A percentile compares a stretch with the other conserved stretches of the same genome.
Conservation (phyloP, 805 yeast species). For the Hanseniaspora pseudoguilliermondii region DNA sequence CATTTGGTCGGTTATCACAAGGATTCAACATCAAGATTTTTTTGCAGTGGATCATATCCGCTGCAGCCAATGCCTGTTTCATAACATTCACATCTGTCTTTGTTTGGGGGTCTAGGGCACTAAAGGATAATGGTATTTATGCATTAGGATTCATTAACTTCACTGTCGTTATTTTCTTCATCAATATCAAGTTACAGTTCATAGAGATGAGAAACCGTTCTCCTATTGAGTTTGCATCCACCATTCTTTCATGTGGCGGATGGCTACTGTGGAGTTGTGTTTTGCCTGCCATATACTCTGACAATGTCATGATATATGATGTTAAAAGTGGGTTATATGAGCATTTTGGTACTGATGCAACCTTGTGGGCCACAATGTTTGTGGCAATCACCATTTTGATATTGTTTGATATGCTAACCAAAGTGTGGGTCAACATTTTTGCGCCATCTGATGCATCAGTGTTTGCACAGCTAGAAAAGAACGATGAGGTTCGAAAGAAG, state of each 20-base stretch:
- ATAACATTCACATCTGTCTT: slow-evolving; percentile 54
- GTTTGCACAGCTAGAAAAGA: slow-evolving; percentile 67
- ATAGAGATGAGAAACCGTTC: slow-evolving; percentile 70
- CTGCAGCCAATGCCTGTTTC: slow-evolving; percentile 58
- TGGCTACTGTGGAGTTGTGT: slow-evolving; percentile 76
- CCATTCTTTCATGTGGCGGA: slow-evolving; percentile 64
- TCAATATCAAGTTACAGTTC: slow-evolving; percentile 67
- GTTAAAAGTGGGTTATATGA: slow-evolving; percentile 56
- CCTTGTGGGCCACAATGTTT: slow-evolving; percentile 75
- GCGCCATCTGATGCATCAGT: slow-evolving; percentile 64
- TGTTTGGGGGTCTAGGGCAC: slow-evolving; percentile 59
- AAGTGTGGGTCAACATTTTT: slow-evolving; percentile 42
- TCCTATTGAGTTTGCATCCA: slow-evolving; percentile 52
- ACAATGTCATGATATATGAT: slow-evolving; percentile 42
- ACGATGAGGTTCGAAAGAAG: slow-evolving; percentile 47
- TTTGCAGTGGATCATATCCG: slow-evolving; percentile 64
- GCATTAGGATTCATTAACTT: slow-evolving; percentile 71
- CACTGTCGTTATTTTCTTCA: slow-evolving; percentile 56
- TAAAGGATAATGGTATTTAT: slow-evolving; percentile 61
- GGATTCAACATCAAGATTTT: slow-evolving; percentile 63
- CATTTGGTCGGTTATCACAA: slow-evolving; percentile 59
- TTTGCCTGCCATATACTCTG: slow-evolving; percentile 54
- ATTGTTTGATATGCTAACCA: slow-evolving; percentile 51
- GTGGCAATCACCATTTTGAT: slow-evolving; percentile 46
- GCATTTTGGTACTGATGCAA: slow-evolving; percentile 65